Evolutionary conservation across 1,284 basidiomycete species (phyloP).

Genomic region (Melampsora larici-populina): DNA sequence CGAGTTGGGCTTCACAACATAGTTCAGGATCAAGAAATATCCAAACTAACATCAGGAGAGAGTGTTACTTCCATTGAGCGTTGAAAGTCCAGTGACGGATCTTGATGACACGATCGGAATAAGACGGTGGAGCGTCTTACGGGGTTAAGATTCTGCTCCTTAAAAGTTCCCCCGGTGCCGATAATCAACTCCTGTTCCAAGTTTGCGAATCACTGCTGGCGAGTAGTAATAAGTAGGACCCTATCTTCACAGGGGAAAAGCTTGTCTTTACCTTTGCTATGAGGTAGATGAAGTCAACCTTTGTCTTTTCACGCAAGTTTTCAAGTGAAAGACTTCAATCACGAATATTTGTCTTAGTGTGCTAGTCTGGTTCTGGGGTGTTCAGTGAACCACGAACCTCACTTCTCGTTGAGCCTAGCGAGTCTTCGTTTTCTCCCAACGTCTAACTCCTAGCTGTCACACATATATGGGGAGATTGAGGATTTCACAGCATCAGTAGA

Average conservation of each 20-base stretch:
- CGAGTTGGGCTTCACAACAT: not conserved
- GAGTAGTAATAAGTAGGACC: not conserved
- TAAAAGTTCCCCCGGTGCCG: not conserved
- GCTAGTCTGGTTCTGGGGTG: too few species aligned
- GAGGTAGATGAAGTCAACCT: too few species aligned
- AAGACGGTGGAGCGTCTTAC: not conserved
- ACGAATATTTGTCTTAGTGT: too few species aligned
- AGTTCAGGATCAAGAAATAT: not conserved
- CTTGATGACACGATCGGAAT: not conserved
- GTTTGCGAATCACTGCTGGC: not conserved
- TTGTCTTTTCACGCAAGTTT: too few species aligned
- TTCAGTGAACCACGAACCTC: too few species aligned
- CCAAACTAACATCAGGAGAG: not conserved
- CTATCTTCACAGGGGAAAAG: not conserved
- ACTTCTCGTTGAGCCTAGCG: too few species aligned
- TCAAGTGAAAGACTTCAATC: too few species aligned
- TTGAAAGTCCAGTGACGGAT: too few species aligned
- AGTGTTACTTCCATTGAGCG: not conserved
- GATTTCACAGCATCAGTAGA: not conserved
- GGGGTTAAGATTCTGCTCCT: not conserved
- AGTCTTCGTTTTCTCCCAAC: not conserved
- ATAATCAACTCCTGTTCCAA: not conserved
- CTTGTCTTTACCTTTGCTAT: not conserved
- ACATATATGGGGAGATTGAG: not conserved
- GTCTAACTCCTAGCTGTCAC: not conserved